Conservation (phyloP, 768 basidiomycete species). For the Zangia roseola region DNA sequence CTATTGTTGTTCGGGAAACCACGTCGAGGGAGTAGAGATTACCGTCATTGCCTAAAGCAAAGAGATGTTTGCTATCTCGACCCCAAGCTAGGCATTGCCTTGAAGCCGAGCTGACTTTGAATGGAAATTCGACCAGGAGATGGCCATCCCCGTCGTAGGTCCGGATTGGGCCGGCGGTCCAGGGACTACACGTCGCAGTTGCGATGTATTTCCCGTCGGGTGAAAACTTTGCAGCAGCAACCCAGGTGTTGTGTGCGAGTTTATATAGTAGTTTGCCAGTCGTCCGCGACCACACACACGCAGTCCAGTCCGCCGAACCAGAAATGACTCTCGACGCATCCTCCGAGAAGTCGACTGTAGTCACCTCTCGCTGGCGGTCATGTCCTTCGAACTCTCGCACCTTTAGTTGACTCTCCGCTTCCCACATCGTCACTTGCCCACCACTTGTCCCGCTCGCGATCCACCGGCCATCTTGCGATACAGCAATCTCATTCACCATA, state of each 20-base stretch:
- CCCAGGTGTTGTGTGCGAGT: neutral
- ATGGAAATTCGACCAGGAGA: neutral
- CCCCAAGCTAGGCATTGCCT: slow-evolving; percentile 10
- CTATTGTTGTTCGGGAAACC: neutral
- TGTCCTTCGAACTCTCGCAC: neutral
- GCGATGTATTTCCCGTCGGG: slow-evolving; percentile 5
- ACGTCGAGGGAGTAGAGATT: slow-evolving; percentile 1
- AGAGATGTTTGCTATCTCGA: neutral
- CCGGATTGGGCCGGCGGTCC: neutral
- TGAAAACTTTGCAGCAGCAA: slow-evolving; percentile 13
- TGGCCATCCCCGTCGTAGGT: slow-evolving; percentile 2
- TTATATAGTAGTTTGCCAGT: neutral
- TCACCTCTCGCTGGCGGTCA: neutral
- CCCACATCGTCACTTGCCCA: slow-evolving; percentile 1
- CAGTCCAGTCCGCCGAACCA: neutral
- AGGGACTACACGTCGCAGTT: slow-evolving; percentile 1
- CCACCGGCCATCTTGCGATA: neutral
- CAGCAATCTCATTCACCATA: neutral
- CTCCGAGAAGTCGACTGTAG: neutral
- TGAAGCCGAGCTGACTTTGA: neutral
- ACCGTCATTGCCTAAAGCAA: neutral
- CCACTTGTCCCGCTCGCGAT: neutral
- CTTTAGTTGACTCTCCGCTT: neutral
- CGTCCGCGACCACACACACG: neutral
- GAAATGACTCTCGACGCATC: neutral